Evolutionary conservation across 179 eudicot species (phyloP).

Genomic region (Spinacia oleracea): DNA sequence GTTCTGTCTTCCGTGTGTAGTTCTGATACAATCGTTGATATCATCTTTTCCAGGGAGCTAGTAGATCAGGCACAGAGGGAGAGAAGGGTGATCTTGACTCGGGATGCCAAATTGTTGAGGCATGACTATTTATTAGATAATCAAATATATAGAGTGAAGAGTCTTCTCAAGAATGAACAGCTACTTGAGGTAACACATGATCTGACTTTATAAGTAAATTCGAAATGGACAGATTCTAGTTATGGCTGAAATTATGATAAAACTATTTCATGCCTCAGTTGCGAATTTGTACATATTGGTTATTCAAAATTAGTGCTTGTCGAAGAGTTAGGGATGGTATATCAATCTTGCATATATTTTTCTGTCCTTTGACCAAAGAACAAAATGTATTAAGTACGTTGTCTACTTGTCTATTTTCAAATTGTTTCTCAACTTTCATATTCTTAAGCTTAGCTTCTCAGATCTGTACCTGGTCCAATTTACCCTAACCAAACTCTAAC

Average conservation of each 20-base stretch:
- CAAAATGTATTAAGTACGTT: no score
- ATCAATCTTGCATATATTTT: neutral
- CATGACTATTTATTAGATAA: conserved; percentile 71
- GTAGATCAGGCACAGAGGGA: conserved; percentile 81
- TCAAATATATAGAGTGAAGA: conserved; percentile 85
- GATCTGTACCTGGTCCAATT: neutral
- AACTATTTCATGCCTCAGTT: neutral
- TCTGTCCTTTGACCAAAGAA: neutral
- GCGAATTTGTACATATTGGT: conserved; percentile 9
- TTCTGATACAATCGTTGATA: conserved; percentile 15
- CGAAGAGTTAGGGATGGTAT: neutral
- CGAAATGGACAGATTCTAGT: neutral
- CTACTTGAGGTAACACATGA: conserved; percentile 66
- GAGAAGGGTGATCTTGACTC: conserved; percentile 86
- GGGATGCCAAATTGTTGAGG: conserved; percentile 87
- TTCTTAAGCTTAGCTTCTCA: neutral
- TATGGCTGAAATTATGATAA: neutral
- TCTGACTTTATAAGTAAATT: neutral
- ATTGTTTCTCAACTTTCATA: neutral
- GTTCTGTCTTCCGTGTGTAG: conserved; percentile 3
- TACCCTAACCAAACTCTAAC: neutral
- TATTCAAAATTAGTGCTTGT: conserved; percentile 1
- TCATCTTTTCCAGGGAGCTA: conserved; percentile 57
- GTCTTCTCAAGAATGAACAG: conserved; percentile 89
- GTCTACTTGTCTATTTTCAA: neutral